phyloP scores from a whole-genome alignment of 345 rosid species.

The Lumnitzera littorea region DNA sequence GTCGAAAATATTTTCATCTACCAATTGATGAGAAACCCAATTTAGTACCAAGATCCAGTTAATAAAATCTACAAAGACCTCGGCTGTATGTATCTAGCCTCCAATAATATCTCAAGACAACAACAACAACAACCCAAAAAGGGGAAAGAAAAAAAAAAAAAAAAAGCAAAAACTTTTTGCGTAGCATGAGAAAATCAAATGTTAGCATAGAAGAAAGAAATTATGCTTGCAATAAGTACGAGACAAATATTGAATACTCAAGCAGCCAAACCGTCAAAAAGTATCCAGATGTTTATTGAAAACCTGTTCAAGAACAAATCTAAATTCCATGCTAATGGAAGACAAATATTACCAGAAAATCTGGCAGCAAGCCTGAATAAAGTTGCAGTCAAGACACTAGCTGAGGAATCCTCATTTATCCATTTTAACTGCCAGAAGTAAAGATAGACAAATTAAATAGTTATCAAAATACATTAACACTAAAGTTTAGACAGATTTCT shows the following conservation, averaged over 20 bases:
- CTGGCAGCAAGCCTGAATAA: constrained; percentile 61
- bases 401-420: constrained; percentile 80
- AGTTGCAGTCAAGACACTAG: constrained; percentile 74
- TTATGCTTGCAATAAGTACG: not conserved
- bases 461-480: constrained; percentile 22
- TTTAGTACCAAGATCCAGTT: constrained; percentile 29
- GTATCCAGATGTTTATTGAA: not conserved
- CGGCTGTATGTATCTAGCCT: not conserved
- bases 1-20: constrained; percentile 59
- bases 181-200: not conserved
- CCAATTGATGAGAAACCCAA: constrained; percentile 46
- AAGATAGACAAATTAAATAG: constrained; percentile 64
- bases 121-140: too few species aligned
- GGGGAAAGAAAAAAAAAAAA: not conserved
- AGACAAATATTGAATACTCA: not conserved
- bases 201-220: not conserved
- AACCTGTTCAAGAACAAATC: constrained; percentile 6
- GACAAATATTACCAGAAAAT: constrained; percentile 71
- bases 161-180: not conserved
- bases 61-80: constrained; percentile 5
- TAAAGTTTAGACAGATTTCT: constrained; percentile 9
- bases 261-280: constrained; percentile 1
- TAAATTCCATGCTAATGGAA: constrained; percentile 28
- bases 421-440: constrained; percentile 85
- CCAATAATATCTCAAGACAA: not conserved